Base-by-base conservation (phyloP, 129 eudicot genomes). In the Flaveria robusta region DNA sequence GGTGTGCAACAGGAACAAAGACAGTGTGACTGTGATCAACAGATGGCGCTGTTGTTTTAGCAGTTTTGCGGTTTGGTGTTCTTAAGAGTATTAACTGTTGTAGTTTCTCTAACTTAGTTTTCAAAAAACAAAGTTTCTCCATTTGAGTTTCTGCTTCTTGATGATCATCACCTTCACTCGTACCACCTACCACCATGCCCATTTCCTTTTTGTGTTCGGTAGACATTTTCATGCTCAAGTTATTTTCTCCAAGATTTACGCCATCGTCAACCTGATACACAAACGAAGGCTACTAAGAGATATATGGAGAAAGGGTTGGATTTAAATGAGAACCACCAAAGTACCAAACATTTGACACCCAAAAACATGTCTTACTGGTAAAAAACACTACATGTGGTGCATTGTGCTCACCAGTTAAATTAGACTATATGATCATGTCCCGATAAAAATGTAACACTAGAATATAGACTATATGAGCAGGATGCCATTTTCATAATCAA, bases 1-100 rank as follows among this genome's bases (percentile, higher is more conserved):
- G 81, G 76, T 89, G 88, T 42, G 96, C 97, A 18, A 94, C 75
- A 6, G 99, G 99, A 68, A 94, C 84, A 63, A 80, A 86, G 47
- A 83, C 20, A n/a, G 85, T 82, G 74, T 70, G 29, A 24, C 71
- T 41, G 26, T 54, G 70, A 70, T 80, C 83, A 10, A 68, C 34
- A 2, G 71, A 37, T 71, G 79, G 60, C 8, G 75, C 54, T 66
- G 64, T 77, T n/a, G 45, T 54, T 65, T 58, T 80, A 45, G 18
- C 65, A 27, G 22, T 54, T 74, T 62, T 72, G 52, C 77, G 24
- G 73, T 81, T 84, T 24, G 92, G 97, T 64, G 88, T 72, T 78
- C 85, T 76, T 74, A 80, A 11, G 55, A 39, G 85, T 71, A 94
- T 37, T 64, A 84, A 71, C 75, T 82, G 79, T 75, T 83, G 87